These are phyloP conservation scores for Punica granatum DNA, from an alignment of 345 rosid species.

Conservation along the genomic window DNA sequence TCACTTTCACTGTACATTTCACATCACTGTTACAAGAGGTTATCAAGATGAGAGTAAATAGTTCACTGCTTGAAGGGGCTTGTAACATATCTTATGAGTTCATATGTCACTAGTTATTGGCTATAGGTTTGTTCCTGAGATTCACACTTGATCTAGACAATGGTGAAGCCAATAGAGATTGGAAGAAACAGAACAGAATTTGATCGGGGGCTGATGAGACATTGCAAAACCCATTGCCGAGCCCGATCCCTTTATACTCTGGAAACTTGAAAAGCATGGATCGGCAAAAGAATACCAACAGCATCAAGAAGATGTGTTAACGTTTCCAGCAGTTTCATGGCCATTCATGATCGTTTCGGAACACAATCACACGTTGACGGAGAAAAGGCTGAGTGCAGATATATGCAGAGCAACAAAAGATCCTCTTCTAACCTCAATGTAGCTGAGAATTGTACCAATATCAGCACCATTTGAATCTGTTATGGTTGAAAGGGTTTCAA, in stretches of 20 bases:
- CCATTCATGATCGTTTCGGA: not conserved
- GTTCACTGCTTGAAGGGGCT: not conserved
- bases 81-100: not conserved
- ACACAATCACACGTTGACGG: not conserved
- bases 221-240: not conserved
- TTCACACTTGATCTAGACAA: not conserved
- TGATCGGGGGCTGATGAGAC: not conserved
- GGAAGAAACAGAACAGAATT: not conserved
- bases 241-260: not conserved
- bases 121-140: not conserved
- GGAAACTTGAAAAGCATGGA: not conserved
- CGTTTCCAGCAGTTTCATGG: not conserved
- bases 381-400: not conserved
- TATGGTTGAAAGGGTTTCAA: constrained; percentile 64
- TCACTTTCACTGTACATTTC: not conserved
- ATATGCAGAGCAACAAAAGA: not conserved
- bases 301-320: not conserved
- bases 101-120: not conserved
- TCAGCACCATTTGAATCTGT: constrained; percentile 47
- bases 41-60: not conserved
- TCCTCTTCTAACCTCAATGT: constrained; percentile 41
- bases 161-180: not conserved
- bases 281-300: not conserved
- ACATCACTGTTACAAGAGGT: not conserved
- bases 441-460: constrained; percentile 44